These are phyloP conservation scores for Penicillium brevicompactum DNA, from an alignment of 2,329 filamentous ascomycete genomes.

Conservation along the genomic window DNA sequence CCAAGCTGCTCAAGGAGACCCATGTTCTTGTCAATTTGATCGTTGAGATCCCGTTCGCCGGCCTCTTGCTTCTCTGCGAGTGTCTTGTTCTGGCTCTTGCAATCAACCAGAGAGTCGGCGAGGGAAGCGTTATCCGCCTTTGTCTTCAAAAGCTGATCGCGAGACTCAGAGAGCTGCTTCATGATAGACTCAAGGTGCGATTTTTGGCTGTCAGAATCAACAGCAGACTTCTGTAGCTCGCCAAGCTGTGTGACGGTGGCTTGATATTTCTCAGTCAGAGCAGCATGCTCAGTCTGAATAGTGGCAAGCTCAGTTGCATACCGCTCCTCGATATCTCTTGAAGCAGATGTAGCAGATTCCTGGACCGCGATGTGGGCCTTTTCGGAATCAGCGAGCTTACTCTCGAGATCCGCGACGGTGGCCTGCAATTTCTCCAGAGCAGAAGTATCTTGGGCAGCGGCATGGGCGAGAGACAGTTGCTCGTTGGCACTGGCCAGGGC, in stretches of 20 bases:
- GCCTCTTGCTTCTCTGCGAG: slow-evolving; percentile 37
- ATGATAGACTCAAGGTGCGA: slow-evolving; percentile 67
- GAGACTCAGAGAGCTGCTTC: slow-evolving; percentile 48
- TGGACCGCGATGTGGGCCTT: slow-evolving; percentile 43
- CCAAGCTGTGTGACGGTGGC: slow-evolving; percentile 62
- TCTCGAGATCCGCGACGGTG: slow-evolving; percentile 58
- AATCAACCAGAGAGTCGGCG: slow-evolving; percentile 36
- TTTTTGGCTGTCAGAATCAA: slow-evolving; percentile 73
- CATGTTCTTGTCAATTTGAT: slow-evolving; percentile 47
- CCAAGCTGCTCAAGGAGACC: slow-evolving; percentile 41
- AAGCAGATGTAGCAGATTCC: slow-evolving; percentile 37
- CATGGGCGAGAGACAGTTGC: slow-evolving; percentile 38
- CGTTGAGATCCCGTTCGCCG: slow-evolving; percentile 40
- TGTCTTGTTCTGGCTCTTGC: slow-evolving; percentile 29
- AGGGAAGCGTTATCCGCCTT: slow-evolving; percentile 33
- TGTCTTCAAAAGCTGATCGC: slow-evolving; percentile 36
- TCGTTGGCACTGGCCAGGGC: slow-evolving; percentile 35
- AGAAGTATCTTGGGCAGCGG: slow-evolving; percentile 41
- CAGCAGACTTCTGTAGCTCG: slow-evolving; percentile 79
- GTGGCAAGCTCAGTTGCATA: slow-evolving; percentile 51
- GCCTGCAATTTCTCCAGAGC: slow-evolving; percentile 42
- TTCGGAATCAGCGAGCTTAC: slow-evolving; percentile 62
- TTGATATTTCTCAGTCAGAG: slow-evolving; percentile 46
- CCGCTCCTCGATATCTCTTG: slow-evolving; percentile 28
- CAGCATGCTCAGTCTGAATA: slow-evolving; percentile 44